Percentiles rank a stretch among this genome's conserved stretches.
Conservation (phyloP, 2,329 filamentous ascomycete genomes). For the Macrophomina tecta region DNA sequence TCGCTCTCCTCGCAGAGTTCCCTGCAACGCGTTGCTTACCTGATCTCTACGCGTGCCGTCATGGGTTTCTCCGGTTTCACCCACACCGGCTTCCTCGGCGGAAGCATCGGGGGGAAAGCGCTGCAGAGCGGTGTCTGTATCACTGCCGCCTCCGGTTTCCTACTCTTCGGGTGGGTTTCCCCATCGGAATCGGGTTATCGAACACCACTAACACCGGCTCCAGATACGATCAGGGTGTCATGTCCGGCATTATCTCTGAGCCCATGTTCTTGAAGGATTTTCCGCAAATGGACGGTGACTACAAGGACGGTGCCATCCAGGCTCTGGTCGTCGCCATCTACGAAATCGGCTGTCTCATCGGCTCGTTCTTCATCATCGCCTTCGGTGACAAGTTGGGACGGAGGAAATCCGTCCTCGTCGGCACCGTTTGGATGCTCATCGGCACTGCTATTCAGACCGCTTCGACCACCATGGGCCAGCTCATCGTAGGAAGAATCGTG, state of each 20-base stretch:
- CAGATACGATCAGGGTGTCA: slow-evolving; percentile 38
- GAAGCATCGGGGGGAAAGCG: slow-evolving; percentile 33
- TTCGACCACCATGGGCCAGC: slow-evolving; percentile 45
- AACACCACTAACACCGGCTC: not conserved
- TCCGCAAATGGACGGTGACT: slow-evolving; percentile 46
- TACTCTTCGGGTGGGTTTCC: slow-evolving; percentile 51
- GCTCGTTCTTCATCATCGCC: slow-evolving; percentile 42
- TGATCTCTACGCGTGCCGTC: not conserved
- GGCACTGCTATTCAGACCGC: slow-evolving; percentile 49
- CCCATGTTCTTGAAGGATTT: slow-evolving; percentile 43
- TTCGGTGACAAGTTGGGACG: slow-evolving; percentile 51
- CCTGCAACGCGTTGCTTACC: too few species aligned
- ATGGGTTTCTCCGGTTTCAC: slow-evolving; percentile 25
- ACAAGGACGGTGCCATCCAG: slow-evolving; percentile 43
- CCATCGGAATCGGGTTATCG: not conserved
- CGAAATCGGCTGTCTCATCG: slow-evolving; percentile 53
- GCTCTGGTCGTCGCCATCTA: slow-evolving; percentile 59
- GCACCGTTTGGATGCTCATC: slow-evolving; percentile 48
- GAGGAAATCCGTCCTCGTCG: slow-evolving; percentile 50
- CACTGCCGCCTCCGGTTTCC: slow-evolving; percentile 55
- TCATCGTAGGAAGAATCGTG: slow-evolving; percentile 58
- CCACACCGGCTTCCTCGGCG: slow-evolving; percentile 28
- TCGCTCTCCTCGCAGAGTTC: not conserved
- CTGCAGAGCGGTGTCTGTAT: slow-evolving; percentile 44
- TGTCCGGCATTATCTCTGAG: slow-evolving; percentile 50